Base-by-base conservation (phyloP, 768 basidiomycete genomes). In the Megacollybia marginata region DNA sequence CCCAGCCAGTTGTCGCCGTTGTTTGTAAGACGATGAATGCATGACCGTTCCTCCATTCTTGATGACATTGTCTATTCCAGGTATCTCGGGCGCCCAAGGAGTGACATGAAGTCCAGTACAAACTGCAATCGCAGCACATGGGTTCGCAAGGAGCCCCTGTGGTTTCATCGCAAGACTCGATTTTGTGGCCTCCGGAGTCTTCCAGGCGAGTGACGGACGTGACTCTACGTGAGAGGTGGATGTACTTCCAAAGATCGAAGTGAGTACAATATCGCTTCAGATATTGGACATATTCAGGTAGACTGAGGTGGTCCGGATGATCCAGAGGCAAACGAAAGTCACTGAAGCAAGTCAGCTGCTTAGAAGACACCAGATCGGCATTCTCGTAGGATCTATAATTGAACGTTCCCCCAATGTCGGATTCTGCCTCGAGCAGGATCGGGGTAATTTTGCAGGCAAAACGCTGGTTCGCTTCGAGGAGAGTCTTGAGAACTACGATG, bases 291-390 rank as follows among this genome's bases (percentile, higher is more conserved):
- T 78, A 83, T 62, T 75, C 66, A 62, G 73, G 63, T 6, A 78
- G 55, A 2, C 71, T 71, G 19, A 77, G 57, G 55, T 80, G 77
- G 57, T 80, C 78, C 12, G 65, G 58, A 49, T 76, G 72, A 12
- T 63, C 60, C 10, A 68, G 52, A 12, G 78, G 73, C 28, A 78
- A 60, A 11, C 80, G 74, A 60, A 78, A 81, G 60, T 82, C 80
- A 31, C 75, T 76, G 62, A 81, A 82, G 50, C 70, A 69, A 5
- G 80, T 82, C 34, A 82, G 65, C 57, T 81, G 78, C 56, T 80
- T 81, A 11, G 75, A 75, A 12, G 73, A 76, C n/a, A 80, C 78
- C 19, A 80, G 62, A 16, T 63, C 67, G 12, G 74, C 69, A 47
- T 76, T 72, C 76, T 75, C 68, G 52, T 78, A 78, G 7, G 71